Evolutionary conservation across 495 filamentous ascomycete genomes (phyloP).

Genomic region (Viridothelium virens): DNA sequence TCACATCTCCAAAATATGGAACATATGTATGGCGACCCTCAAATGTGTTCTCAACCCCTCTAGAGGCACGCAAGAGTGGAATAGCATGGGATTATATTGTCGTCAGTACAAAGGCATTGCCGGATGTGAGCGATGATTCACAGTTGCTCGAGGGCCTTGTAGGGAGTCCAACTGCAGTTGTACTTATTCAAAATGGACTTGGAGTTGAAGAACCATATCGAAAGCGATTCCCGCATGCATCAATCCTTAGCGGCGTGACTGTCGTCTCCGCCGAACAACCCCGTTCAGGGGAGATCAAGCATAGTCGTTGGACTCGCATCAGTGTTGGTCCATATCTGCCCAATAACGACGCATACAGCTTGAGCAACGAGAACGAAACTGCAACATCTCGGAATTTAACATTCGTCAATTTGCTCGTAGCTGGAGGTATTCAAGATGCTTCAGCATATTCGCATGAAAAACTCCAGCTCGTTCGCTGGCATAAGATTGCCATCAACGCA

Average conservation of each 20-base stretch:
- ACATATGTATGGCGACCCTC: conserved; percentile 46
- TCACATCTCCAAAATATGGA: conserved; percentile 48
- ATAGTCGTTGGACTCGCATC: conserved; percentile 56
- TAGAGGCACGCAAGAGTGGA: conserved; percentile 21
- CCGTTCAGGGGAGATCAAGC: conserved; percentile 43
- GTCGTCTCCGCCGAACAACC: conserved; percentile 48
- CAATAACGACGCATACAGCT: conserved; percentile 19
- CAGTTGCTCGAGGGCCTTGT: conserved; percentile 33
- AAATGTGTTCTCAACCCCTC: conserved; percentile 39
- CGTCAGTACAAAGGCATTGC: conserved; percentile 35
- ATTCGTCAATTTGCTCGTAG: conserved; percentile 31
- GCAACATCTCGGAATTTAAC: conserved; percentile 15
- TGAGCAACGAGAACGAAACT: conserved; percentile 13
- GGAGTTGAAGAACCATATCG: conserved; percentile 60
- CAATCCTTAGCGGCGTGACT: conserved; percentile 56
- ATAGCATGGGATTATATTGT: conserved; percentile 34
- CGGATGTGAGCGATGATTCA: conserved; percentile 36
- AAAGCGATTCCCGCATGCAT: conserved; percentile 44
- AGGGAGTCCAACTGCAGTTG: conserved; percentile 36
- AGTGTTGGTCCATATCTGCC: conserved; percentile 48
- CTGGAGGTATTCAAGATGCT: conserved; percentile 47
- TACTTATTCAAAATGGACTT: conserved; percentile 64
- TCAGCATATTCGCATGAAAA: conserved; percentile 38
- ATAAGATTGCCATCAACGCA: conserved; percentile 59
- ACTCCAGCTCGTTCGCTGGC: conserved; percentile 53